Evolutionary conservation across 164 flowering plant genomes (phyloP), one percentile per base, ranked within the genome.

Genomic region (Vitis amurensis): DNA sequence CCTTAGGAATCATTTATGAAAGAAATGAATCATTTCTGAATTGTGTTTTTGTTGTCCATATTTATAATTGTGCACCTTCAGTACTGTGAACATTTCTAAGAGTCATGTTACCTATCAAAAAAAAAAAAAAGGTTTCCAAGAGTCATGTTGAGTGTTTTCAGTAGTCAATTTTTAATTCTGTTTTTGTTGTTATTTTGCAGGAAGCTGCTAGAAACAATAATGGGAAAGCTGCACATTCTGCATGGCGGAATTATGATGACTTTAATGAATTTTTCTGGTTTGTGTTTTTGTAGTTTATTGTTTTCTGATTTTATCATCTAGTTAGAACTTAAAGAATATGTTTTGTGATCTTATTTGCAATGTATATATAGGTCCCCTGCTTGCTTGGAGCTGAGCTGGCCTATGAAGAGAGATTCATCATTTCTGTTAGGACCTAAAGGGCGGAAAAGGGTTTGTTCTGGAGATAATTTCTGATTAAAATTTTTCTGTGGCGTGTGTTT

Each of bases 181-280:
- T 48, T 44, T 30, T 64, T 59, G 50, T 59, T 64, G 29, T 17
- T 62, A 31, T 66, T 31, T 71, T 76, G 52, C 89, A 96, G 99
- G 99, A 96, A 84, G 87, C 97, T 75, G 80, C 12, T n/a, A 73
- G 76, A 64, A 93, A 86, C 78, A 84, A 85, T 60, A 80, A 81
- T 77, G 99, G 99, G 72, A 96, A 88, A 84, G 97, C 97, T 77
- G 90, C 97, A 58, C 99, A 96, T 84, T 96, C 99, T 11, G 78
- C 83, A 59, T 96, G 99, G 99, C 70, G 99, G 72, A 96, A 96
- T 79, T 96, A 96, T 80, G 99, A 96, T 78, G 99, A 96, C 73
- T 96, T 96, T 76, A 96, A 96, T 80, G 99, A 96, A 78, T 93
- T 88, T 79, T 96, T 96, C 75, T 96, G 99, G 99, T 96, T 19